These are phyloP conservation scores for Crithidia expoeki DNA, from an alignment of 208 protist species.

Conservation along the genomic window DNA sequence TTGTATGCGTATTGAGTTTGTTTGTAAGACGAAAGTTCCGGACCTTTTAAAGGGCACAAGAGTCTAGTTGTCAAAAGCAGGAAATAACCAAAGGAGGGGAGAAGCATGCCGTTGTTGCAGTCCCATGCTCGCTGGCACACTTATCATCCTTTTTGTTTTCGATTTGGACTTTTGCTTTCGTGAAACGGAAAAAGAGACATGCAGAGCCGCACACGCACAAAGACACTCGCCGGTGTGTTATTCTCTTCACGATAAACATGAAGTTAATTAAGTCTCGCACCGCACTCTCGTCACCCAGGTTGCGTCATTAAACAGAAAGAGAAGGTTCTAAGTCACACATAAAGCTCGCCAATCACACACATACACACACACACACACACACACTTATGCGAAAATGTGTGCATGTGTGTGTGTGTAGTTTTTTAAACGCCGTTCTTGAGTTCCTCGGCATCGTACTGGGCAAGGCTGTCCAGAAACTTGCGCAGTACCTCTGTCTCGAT, in stretches of 20 bases:
- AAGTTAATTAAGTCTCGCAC: too few species aligned
- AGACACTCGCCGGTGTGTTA: too few species aligned
- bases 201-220: not conserved
- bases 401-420: not conserved
- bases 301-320: too few species aligned
- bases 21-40: too few species aligned
- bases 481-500: constrained; percentile 87
- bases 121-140: not conserved
- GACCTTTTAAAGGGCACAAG: constrained; percentile 4
- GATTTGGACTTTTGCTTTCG: not conserved
- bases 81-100: not conserved
- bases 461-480: constrained; percentile 85
- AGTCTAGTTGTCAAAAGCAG: too few species aligned
- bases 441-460: constrained; percentile 88
- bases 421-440: constrained; percentile 82
- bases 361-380: constrained; percentile 1
- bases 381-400: not conserved
- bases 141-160: not conserved
- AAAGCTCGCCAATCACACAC: too few species aligned
- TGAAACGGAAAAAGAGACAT: not conserved
- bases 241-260: too few species aligned
- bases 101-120: not conserved
- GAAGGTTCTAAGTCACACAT: too few species aligned
- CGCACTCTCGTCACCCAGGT: too few species aligned
- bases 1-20: not conserved